Evolutionary conservation across 169 alveolate species (phyloP).

Genomic region (Cryptosporidium muris): DNA sequence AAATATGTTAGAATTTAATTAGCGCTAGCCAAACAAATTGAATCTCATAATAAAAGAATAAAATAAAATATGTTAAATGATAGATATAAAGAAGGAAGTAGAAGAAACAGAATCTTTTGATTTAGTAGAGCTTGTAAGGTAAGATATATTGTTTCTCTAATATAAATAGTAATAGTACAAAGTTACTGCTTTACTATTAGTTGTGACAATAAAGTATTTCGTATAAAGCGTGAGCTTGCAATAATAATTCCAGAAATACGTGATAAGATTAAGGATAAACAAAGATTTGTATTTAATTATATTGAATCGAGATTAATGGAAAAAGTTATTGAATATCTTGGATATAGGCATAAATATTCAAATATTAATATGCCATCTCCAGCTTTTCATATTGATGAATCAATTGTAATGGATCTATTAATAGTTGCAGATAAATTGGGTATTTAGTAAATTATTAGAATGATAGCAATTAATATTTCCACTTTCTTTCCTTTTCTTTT

Average conservation of each 20-base stretch:
- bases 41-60: no score
- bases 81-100: not conserved
- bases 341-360: conserved; percentile 11
- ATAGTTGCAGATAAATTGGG: conserved; percentile 65
- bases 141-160: not conserved
- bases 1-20: no score
- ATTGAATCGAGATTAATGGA: conserved; percentile 51
- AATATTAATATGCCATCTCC: not conserved
- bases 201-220: conserved; percentile 22
- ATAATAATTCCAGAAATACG: conserved; percentile 12
- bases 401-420: conserved; percentile 35
- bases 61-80: no score
- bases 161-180: not conserved
- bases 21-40: no score
- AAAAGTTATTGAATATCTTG: conserved; percentile 48
- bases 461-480: no score
- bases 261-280: conserved; percentile 11
- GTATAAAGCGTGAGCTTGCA: not conserved
- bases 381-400: conserved; percentile 19
- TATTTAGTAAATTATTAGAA: not conserved
- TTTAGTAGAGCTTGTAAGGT: not conserved
- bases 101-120: not conserved
- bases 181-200: not conserved
- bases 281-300: conserved; percentile 22
- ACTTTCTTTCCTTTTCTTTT: no score